phyloP scores from a whole-genome alignment of 2,329 filamentous ascomycete genomes.

The Trichoderma oligosporum region DNA sequence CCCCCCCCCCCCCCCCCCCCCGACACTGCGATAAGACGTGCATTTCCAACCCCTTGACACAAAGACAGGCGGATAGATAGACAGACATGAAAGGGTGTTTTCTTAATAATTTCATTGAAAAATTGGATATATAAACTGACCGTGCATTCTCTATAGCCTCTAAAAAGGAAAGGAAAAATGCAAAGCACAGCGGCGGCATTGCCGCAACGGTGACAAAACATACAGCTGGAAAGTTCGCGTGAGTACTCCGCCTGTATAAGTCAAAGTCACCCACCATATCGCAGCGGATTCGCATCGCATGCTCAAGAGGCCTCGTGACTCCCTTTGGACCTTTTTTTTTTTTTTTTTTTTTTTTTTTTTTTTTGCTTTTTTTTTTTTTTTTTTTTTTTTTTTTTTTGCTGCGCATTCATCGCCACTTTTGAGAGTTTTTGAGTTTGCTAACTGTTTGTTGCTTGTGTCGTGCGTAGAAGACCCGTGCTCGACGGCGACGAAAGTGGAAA shows the following conservation, averaged over 20 bases:
- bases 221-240: slow-evolving; percentile 50
- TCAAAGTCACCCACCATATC: slow-evolving; percentile 6
- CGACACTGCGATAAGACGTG: slow-evolving; percentile 14
- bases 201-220: slow-evolving; percentile 53
- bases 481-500: slow-evolving; percentile 32
- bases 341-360: not conserved
- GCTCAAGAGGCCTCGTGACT: slow-evolving; percentile 29
- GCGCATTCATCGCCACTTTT: not conserved
- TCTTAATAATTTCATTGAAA: not conserved
- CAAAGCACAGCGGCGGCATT: slow-evolving; percentile 51
- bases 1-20: no score
- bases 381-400: no score
- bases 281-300: slow-evolving; percentile 16
- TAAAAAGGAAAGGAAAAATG: slow-evolving; percentile 53
- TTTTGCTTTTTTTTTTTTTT: no score
- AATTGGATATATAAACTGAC: not conserved
- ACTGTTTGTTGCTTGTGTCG: slow-evolving; percentile 26
- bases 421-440: slow-evolving; percentile 12
- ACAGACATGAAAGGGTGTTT: not conserved
- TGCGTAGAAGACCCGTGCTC: slow-evolving; percentile 21
- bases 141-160: slow-evolving; percentile 11
- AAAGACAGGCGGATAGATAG: not conserved
- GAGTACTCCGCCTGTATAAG: slow-evolving; percentile 34
- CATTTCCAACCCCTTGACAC: slow-evolving; percentile 3
- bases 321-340: slow-evolving; percentile 21